phyloP scores from a whole-genome alignment of 2,329 filamentous ascomycete genomes.

The Colletotrichum tamarilloi region DNA sequence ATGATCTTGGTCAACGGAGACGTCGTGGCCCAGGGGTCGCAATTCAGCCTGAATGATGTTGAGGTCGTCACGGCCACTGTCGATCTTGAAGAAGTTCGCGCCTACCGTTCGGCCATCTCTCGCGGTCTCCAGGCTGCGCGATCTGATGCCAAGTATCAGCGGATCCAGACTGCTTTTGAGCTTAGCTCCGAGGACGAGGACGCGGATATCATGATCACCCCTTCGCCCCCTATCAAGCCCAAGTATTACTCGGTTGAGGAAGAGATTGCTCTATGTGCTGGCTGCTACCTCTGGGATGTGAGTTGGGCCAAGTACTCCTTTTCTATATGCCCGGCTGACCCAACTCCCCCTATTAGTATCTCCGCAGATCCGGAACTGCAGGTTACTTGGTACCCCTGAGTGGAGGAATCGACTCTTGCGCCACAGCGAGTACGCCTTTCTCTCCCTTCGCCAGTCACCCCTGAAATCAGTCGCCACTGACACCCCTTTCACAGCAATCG shows the following conservation, averaged over 20 bases:
- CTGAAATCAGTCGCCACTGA: background rate
- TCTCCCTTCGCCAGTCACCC: no score
- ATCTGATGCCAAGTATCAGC: constrained; percentile 55
- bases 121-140: constrained; percentile 68
- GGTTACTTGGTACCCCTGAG: constrained; percentile 68
- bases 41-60: constrained; percentile 66
- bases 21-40: constrained; percentile 56
- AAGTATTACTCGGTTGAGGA: constrained; percentile 72
- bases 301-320: background rate
- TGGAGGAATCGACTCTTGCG: constrained; percentile 68
- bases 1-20: constrained; percentile 73
- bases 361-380: constrained; percentile 44
- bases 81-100: constrained; percentile 77
- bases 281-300: constrained; percentile 73
- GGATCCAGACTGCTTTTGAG: constrained; percentile 51
- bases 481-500: constrained; percentile 42
- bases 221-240: constrained; percentile 57
- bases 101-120: constrained; percentile 66
- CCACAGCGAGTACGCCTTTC: constrained; percentile 49
- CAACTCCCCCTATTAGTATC: constrained; percentile 6
- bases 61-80: constrained; percentile 75
- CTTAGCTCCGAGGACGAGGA: constrained; percentile 52
- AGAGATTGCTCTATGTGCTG: constrained; percentile 73
- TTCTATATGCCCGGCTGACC: background rate
- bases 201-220: constrained; percentile 49